Evolutionary conservation across 2,329 filamentous ascomycete species (phyloP).

Genomic region (Plectosphaerella cucumerina): DNA sequence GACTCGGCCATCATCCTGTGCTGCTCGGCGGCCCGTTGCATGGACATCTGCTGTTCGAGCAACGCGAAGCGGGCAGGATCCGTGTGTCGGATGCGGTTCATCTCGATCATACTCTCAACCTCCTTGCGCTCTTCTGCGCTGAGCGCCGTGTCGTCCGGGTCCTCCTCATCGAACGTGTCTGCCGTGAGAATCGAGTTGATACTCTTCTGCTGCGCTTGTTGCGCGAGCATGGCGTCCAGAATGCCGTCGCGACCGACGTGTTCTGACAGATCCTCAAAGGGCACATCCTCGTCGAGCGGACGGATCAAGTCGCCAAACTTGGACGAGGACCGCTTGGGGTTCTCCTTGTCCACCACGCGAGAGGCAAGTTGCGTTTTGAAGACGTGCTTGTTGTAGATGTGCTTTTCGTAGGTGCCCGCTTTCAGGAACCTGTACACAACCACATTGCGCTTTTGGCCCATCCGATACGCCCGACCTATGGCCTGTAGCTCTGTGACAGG

Average conservation of each 20-base stretch:
- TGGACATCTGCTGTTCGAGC: conserved; percentile 9
- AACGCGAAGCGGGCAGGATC: conserved; percentile 26
- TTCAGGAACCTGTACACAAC: conserved; percentile 80
- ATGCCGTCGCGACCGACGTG: conserved; percentile 61
- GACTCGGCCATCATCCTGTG: not conserved
- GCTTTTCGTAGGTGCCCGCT: conserved; percentile 75
- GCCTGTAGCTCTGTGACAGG: conserved; percentile 82
- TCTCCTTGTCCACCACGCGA: conserved; percentile 80
- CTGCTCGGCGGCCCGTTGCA: not conserved
- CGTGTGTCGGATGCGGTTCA: conserved; percentile 25
- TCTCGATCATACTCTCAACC: conserved; percentile 36
- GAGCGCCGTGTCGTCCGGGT: conserved; percentile 49
- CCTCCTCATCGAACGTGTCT: conserved; percentile 70
- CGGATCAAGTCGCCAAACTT: not conserved
- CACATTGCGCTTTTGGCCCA: conserved; percentile 77
- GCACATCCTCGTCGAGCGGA: conserved; percentile 40
- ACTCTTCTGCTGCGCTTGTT: conserved; percentile 25
- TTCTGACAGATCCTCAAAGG: conserved; percentile 44
- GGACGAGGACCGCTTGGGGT: conserved; percentile 61
- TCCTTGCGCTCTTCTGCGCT: conserved; percentile 57
- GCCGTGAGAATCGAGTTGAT: conserved; percentile 60
- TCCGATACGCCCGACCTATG: conserved; percentile 78
- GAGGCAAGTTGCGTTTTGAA: conserved; percentile 80
- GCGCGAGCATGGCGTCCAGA: conserved; percentile 44
- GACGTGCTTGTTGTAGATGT: conserved; percentile 66